Evolutionary conservation across 495 filamentous ascomycete genomes (phyloP), one percentile per base, ranked within the genome.

Genomic region (Podospora comata): DNA sequence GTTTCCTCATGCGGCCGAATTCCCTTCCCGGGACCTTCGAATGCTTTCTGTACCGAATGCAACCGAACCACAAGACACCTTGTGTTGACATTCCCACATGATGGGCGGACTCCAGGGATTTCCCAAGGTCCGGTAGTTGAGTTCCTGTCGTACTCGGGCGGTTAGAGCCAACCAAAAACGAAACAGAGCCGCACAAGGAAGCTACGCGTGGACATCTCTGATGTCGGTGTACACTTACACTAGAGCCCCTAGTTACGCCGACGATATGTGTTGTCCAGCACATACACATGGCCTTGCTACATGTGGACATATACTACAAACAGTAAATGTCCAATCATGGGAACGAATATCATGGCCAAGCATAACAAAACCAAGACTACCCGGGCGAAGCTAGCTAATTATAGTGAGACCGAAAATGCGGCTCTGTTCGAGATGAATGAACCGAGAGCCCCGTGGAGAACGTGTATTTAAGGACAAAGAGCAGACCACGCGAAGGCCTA

Each of bases 1-100:
- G 20, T 64, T 64, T 54, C 62, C 62, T 19, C 26, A 34, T 0
- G 23, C 23, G 62, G 18, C 62, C 62, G 62, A 64, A 39, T 64
- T 64, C 4, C 62, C 62, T 19, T 53, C n/a, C 19, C 20, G 19
- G 26, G 60, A 39, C 30, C 39, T 48, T 48, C 9, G 15, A 11
- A 48, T 16, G 39, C 13, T 48, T 48, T 48, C 39, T 48, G 39
- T 5, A 48, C 39, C 39, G 39, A 48, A 48, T 48, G 39, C 9
- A 48, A 48, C 39, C 39, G 11, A 48, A 48, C 1, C 7, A 18
- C 39, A 16, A 48, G 15, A 48, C 9, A 48, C 15, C 39, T 48
- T 16, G 39, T 48, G 39, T 48, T 48, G 39, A 48, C 39, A 48
- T 48, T 6, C 39, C 39, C 39, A 48, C 15, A 48, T 48, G 5